Percentiles rank a stretch among this genome's conserved stretches.
phyloP scores from a whole-genome alignment of 352 stramenopile genomes.

The Globisporangium viniferum region DNA sequence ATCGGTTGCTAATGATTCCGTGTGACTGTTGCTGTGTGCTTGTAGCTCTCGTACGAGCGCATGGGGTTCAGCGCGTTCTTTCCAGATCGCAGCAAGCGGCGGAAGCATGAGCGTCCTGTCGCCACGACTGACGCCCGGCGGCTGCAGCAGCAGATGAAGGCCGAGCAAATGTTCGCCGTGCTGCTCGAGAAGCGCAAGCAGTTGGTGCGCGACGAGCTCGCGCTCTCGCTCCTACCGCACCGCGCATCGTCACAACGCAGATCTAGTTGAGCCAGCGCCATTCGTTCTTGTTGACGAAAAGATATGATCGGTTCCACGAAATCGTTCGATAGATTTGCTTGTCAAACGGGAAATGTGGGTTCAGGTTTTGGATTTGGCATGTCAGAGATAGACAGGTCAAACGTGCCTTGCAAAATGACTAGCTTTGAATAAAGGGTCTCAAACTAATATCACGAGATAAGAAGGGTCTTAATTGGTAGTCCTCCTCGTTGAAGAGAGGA shows the following conservation, averaged over 20 bases:
- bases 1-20: background rate
- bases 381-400: too few relatives aligned
- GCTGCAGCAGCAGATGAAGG: constrained; percentile 15
- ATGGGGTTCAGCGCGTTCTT: constrained; percentile 15
- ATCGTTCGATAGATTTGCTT: background rate
- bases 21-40: background rate
- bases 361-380: background rate
- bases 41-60: constrained; percentile 11
- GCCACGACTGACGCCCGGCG: background rate
- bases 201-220: constrained; percentile 24
- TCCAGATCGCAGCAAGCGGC: constrained; percentile 4
- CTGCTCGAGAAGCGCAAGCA: constrained; percentile 26
- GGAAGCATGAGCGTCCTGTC: background rate
- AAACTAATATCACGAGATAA: background rate
- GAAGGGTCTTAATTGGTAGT: background rate
- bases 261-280: background rate
- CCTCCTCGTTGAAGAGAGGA: background rate
- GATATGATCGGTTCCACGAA: background rate
- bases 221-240: constrained; percentile 15
- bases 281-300: background rate
- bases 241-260: background rate
- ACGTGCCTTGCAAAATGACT: too few relatives aligned
- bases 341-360: background rate
- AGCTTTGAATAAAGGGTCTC: too few relatives aligned
- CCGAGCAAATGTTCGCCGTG: constrained; percentile 20